Percentiles rank a stretch among this genome's conserved stretches.
Conservation (phyloP, 2,329 filamentous ascomycete genomes). For the Claviceps arundinis region DNA sequence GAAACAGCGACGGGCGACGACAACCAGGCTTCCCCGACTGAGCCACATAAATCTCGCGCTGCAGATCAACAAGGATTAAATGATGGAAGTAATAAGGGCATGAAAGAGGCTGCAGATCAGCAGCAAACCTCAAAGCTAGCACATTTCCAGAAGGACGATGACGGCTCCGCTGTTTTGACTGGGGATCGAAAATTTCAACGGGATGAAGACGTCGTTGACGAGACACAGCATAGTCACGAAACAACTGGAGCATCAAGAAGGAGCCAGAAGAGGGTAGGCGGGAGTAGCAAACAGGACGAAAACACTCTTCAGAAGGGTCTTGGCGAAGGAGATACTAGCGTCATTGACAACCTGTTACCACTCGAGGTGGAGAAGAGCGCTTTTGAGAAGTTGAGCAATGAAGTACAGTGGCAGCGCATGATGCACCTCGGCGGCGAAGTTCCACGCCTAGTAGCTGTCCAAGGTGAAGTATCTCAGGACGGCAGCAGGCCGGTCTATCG, state of each 20-base stretch:
- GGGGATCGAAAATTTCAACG: background rate
- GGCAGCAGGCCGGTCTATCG: conserved; percentile 83
- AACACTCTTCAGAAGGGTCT: conserved; percentile 35
- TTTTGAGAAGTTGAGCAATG: conserved; percentile 57
- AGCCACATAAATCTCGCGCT: conserved; percentile 6
- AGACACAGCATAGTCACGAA: background rate
- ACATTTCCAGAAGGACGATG: background rate
- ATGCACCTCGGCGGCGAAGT: conserved; percentile 84
- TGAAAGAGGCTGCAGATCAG: background rate
- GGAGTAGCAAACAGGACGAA: background rate
- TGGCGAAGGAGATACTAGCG: conserved; percentile 68
- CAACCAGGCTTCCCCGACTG: conserved; percentile 1
- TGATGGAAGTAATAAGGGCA: conserved; percentile 1
- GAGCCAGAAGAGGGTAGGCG: background rate
- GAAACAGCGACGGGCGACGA: conserved; percentile 6
- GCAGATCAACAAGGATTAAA: conserved; percentile 9
- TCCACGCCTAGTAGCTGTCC: conserved; percentile 79
- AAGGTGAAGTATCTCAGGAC: conserved; percentile 56
- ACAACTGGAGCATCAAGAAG: background rate
- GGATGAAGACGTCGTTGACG: background rate
- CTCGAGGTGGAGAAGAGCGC: conserved; percentile 38
- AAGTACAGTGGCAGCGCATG: conserved; percentile 86
- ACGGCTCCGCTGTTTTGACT: background rate
- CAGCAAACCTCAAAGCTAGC: background rate
- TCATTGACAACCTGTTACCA: conserved; percentile 59